Base-by-base conservation (phyloP, 2,329 filamentous ascomycete genomes). In the Trichoderma pleuroti region DNA sequence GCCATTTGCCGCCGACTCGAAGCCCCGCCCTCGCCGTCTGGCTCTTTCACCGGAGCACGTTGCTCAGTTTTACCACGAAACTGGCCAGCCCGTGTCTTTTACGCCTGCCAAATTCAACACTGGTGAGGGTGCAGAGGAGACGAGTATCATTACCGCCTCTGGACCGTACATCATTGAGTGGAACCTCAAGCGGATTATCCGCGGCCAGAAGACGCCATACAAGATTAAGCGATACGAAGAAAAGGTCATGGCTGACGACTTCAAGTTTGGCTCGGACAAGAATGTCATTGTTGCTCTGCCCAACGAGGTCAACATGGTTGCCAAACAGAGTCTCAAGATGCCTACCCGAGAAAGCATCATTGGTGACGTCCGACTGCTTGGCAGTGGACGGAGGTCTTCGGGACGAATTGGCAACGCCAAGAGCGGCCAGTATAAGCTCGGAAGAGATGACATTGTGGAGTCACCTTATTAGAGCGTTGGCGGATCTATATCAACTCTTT, bases 231-330 rank as follows among this genome's bases (percentile, higher is more conserved):
- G 96, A 18, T 99, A 99, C 79, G 87, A 90, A 1, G 96, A 99
- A 77, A 92, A 97, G 73, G 94, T 99, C 78, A 98, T 97, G 86
- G 96, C 96, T 5, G 96, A 99, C 80, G 97, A 99, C 80, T 99
- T 99, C 89, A 94, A 96, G 77, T 99, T 94, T 77, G 95, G 95
- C 60, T 94, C 91, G 6, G 96, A 99, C 81, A 97, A 97, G 88
- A 98, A 98, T 77, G 93, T 99, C 76, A 97, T 99, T 77, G 95
- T 99, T 42, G 96, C 96, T 1, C 84, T 99, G 73, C 94, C 96
- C 2, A 97, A 99, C 78, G 94, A 98, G 80, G 96, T 99, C 75
- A 97, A 98, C 81, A 98, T 98, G 94, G 93, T 99, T 14, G 92
- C 91, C 59, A 94, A 95, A 81, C 88, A 91, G 76, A 91, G 90